A percentile compares a stretch with the other conserved stretches of the same genome.
phyloP scores from a whole-genome alignment of 1,284 basidiomycete genomes.

The Pseudozyma pruni region DNA sequence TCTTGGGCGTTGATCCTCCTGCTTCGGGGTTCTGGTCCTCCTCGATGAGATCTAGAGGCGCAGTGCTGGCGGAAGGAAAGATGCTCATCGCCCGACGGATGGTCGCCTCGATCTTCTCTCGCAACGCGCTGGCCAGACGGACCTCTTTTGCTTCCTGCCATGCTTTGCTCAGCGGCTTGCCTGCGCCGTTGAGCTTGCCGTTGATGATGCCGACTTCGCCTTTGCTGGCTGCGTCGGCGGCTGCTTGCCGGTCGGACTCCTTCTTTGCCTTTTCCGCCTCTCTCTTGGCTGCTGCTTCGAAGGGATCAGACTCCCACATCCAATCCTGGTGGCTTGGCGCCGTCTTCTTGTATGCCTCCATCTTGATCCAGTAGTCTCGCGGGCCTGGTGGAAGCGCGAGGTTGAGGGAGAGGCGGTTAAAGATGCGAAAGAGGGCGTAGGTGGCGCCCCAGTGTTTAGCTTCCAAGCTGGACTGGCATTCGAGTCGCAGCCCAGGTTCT shows the following conservation, averaged over 20 bases:
- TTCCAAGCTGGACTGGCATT: slow-evolving; percentile 50
- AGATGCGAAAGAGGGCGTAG: slow-evolving; percentile 66
- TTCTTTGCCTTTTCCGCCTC: slow-evolving; percentile 57
- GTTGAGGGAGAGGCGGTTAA: slow-evolving; percentile 60
- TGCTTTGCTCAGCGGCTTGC: slow-evolving; percentile 69
- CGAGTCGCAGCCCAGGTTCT: slow-evolving; percentile 56
- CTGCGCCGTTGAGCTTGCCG: slow-evolving; percentile 38
- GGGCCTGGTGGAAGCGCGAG: slow-evolving; percentile 65
- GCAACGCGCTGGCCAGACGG: slow-evolving; percentile 79
- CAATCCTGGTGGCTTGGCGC: slow-evolving; percentile 57
- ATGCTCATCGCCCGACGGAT: slow-evolving; percentile 77
- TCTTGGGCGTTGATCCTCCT: slow-evolving; percentile 7
- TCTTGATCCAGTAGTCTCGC: slow-evolving; percentile 64
- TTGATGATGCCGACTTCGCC: slow-evolving; percentile 33
- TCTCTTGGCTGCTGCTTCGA: slow-evolving; percentile 60
- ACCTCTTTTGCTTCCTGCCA: slow-evolving; percentile 82
- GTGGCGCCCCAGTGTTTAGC: slow-evolving; percentile 68
- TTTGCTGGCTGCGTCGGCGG: slow-evolving; percentile 30
- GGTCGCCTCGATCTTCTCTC: slow-evolving; percentile 83
- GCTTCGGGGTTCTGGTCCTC: slow-evolving; percentile 25
- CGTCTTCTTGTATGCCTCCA: slow-evolving; percentile 60
- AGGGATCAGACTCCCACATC: slow-evolving; percentile 66
- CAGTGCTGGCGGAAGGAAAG: slow-evolving; percentile 43
- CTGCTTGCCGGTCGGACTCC: slow-evolving; percentile 43
- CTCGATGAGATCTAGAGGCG: slow-evolving; percentile 41